Evolutionary conservation across 805 yeast genomes (phyloP), one percentile per base, ranked within the genome.

Genomic region (Lipomyces yamadae): DNA sequence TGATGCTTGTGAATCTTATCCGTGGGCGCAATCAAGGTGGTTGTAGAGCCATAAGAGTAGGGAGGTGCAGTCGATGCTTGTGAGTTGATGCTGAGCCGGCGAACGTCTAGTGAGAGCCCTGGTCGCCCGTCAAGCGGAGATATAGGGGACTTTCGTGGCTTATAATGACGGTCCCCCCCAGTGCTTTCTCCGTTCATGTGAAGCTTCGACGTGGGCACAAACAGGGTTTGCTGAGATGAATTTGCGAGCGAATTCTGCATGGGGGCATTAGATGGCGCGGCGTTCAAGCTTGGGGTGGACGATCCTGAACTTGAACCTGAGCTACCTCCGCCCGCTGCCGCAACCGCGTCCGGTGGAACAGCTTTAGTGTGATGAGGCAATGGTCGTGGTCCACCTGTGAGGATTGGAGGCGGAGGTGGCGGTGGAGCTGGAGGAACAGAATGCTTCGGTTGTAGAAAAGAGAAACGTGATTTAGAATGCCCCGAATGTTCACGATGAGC

Each of bases 1-100:
- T 80, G 82, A 56, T 78, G 80, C 56, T 75, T 75, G 48, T 74
- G 74, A 30, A 72, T 56, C 29, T 70, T 53, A 39, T 66, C 66
- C 4, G 52, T 50, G 0, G 59, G 13, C 6, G 53, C 37, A 4
- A 48, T 33, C 11, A 57, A 15, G 3, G 61, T 60, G 7, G 61
- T 34, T 8, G 62, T 11, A 13, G 70, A 67, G 11, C 59, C 52
- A 37, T 56, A 53, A 3, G 64, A 58, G 30, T 65, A 39, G n/a
- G 33, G 54, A 32, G 60, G 24, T 39, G 63, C 66, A 13, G 67
- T 50, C 2, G 61, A 57, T 18, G 58, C 58, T 4, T 13, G 52
- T 50, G 70, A 67, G 37, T 61, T 30, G 54, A 64, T 56, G 30
- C 67, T 67, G 30, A 60, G 58, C 4, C 70, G 55, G 11, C 70